phyloP scores from a whole-genome alignment of 2,329 filamentous ascomycete species.

The Aspergillus felis region DNA sequence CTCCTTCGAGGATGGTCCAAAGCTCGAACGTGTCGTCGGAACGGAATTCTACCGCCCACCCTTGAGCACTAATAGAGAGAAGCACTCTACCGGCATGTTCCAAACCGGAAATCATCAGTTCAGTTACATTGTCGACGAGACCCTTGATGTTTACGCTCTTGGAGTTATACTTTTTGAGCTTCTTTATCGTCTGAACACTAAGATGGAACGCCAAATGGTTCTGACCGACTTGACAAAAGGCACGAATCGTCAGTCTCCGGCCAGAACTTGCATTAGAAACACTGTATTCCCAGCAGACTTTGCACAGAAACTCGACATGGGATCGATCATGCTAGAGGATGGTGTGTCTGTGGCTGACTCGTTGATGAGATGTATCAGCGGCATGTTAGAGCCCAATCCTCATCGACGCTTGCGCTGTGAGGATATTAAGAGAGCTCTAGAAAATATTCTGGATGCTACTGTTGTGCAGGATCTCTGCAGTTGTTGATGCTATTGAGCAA shows the following conservation, averaged over 20 bases:
- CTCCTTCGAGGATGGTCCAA: constrained; percentile 16
- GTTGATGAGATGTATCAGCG: constrained; percentile 35
- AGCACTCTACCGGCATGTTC: not conserved
- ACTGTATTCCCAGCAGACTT: constrained; percentile 37
- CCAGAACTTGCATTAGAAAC: not conserved
- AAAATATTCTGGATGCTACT: constrained; percentile 20
- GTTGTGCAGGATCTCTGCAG: constrained; percentile 9
- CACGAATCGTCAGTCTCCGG: constrained; percentile 5
- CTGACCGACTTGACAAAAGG: constrained; percentile 38
- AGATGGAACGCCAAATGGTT: constrained; percentile 45
- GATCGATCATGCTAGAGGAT: constrained; percentile 21
- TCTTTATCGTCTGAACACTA: constrained; percentile 51
- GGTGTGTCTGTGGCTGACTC: constrained; percentile 28
- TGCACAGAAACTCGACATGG: constrained; percentile 33
- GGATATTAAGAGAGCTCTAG: constrained; percentile 32
- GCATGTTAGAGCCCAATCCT: constrained; percentile 40
- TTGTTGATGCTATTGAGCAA: not conserved
- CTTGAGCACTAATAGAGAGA: constrained; percentile 6
- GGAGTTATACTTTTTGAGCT: constrained; percentile 63
- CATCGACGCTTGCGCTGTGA: constrained; percentile 35
- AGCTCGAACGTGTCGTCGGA: constrained; percentile 48
- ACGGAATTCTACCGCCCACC: constrained; percentile 61
- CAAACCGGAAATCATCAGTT: constrained; percentile 5
- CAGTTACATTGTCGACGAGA: constrained; percentile 42
- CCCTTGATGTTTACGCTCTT: constrained; percentile 59